Base-by-base conservation (phyloP, 2,329 filamentous ascomycete species). In the Mariannaea sp. region DNA sequence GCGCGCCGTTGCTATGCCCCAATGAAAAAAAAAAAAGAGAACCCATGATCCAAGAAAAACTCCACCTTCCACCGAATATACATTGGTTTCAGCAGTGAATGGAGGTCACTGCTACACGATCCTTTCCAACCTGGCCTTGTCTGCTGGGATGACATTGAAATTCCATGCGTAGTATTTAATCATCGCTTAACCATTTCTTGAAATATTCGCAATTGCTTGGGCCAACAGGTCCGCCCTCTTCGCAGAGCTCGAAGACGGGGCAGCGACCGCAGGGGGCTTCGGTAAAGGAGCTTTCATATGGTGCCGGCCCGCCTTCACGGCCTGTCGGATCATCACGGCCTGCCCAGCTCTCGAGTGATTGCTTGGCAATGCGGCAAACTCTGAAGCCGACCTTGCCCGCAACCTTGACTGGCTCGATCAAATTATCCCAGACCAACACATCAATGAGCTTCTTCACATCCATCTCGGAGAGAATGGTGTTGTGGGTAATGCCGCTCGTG, bases 201-300 rank as follows among this genome's bases (percentile, higher is more conserved):
- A 96, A 97, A 69, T 99, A 99, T 48, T 91, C 88, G 72, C 94
- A 99, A 44, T 88, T 96, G 60, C 85, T 88, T 0, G 93, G 90
- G 65, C 88, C 95, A 17, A 99, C 91, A 0, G 92, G 90, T 0
- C 93, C 93, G 6, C 91, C 92, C 56, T 96, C 90, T 60, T 90
- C 88, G 70, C 94, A 99, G 2, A 97, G 80, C 53, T 94, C 88
- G 70, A 96, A 96, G 2, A 97, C 93, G 0, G 94, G 94, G 71
- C 94, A 99, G 49, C 85, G 81, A 2, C 93, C 92, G 71, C 94
- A 99, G 1, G 94, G 94, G 2, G 88, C 87, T 71, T 97, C 92
- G 2, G 90, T 95, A 61, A 93, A 84, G 3, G 89, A 89, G 63
- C 92, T 96, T 61, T 80, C 66, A 46, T 74, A 74, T 13, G 76